Percentiles rank a stretch among this genome's conserved stretches.
phyloP scores from a whole-genome alignment of 2,329 filamentous ascomycete genomes.

The Neofusicoccum parvum region DNA sequence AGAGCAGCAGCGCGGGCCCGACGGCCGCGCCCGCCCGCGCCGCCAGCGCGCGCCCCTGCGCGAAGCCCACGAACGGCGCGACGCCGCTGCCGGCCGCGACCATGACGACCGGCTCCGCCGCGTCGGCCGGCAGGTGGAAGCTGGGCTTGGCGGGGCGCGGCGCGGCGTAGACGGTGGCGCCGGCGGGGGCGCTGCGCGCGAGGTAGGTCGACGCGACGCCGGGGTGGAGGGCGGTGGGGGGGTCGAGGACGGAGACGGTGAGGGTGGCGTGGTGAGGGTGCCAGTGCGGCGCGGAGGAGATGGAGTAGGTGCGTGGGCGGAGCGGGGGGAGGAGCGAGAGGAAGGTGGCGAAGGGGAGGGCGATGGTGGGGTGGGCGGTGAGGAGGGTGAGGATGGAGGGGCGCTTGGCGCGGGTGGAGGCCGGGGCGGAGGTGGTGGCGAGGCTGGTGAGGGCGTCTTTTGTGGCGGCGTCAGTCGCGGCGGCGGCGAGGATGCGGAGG shows the following conservation, averaged over 20 bases:
- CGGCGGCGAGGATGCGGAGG: constrained; percentile 55
- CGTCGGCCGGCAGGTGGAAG: constrained; percentile 48
- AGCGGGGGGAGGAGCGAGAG: constrained; percentile 75
- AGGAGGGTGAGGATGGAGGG: constrained; percentile 70
- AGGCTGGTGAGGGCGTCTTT: constrained; percentile 55
- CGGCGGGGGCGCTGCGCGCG: constrained; percentile 36
- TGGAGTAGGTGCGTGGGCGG: constrained; percentile 77
- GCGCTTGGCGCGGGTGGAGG: constrained; percentile 53
- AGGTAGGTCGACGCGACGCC: constrained; percentile 50
- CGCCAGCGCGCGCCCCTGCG: constrained; percentile 44
- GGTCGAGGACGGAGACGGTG: constrained; percentile 65
- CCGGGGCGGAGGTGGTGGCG: constrained; percentile 39
- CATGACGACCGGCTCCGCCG: constrained; percentile 46
- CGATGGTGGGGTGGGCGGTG: constrained; percentile 60
- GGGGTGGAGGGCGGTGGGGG: constrained; percentile 55
- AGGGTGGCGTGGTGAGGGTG: constrained; percentile 57
- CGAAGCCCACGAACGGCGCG: constrained; percentile 48
- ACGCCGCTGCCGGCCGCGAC: constrained; percentile 44
- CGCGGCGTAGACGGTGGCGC: constrained; percentile 46
- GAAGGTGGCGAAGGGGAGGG: constrained; percentile 67
- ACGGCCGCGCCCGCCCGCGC: constrained; percentile 53
- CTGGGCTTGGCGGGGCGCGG: constrained; percentile 43
- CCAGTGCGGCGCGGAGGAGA: constrained; percentile 71
- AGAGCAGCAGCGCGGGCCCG: constrained; percentile 65
- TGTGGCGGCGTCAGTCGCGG: constrained; percentile 50